Base-by-base conservation (phyloP, 1,139 yeast species). In the Barnettozyma hawaiiensis region DNA sequence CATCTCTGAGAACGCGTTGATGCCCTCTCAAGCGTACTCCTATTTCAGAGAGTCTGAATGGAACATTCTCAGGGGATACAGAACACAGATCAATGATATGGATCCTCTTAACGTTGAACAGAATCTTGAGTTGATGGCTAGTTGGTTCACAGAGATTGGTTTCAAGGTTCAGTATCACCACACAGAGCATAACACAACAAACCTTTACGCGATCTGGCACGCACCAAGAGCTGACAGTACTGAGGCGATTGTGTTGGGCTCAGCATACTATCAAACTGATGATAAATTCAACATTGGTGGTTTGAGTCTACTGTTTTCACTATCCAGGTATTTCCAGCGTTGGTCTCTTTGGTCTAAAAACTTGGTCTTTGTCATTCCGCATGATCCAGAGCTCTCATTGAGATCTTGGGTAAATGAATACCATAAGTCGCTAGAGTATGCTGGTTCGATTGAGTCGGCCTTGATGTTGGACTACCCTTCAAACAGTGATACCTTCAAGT, bases 291-390 rank as follows among this genome's bases (percentile, higher is more conserved):
- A 92, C 61, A 73, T 78, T 48, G 96, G 96, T 24, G 98, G 95
- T 2, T 69, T 86, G 28, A 75, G 96, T 0, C 61, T 90, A 32
- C 76, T 82, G 1, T 63, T 85, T 15, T 80, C 94, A 0, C 66
- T 94, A 50, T 81, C 94, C 1, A 71, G 92, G 48, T 92, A 84
- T 63, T 84, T 92, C 61, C 73, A 78, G 40, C 71, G 86, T 50
- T 80, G 95, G 84, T 83, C 96, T 9, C 77, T 94, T 14, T 92
- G 98, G 98, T 86, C 96, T 20, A 94, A 92, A 59, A 94, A 92
- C 59, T 82, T 94, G 50, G 83, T 94, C 26, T 67, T 92, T 43
- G 96, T 92, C 15, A 76, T 87, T 45, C 89, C 96, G 5, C 78
- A 79, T 39, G 81, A 89, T 57, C 78, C 85, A 2, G 77, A 76